Base-by-base conservation (phyloP, 2,329 filamentous ascomycete species). In the Talaromyces amestolkiae region DNA sequence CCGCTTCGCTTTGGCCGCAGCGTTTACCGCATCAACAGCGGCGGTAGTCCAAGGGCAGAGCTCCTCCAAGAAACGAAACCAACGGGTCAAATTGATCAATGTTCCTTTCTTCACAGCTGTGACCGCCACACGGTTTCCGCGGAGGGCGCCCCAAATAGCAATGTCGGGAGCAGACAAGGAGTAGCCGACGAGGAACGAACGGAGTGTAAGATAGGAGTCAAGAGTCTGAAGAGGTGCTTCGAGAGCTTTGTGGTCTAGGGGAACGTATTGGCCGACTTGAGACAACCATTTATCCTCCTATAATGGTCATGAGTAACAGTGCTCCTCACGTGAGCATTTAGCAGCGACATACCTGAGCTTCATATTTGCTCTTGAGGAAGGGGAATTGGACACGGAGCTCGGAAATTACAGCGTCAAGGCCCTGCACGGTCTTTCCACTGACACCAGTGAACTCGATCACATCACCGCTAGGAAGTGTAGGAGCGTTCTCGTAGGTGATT, bases 61-160 rank as follows among this genome's bases (percentile, higher is more conserved):
- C 71, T 91, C 87, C 78, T 97, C 92, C 70, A 98, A 84, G 77
- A 90, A 96, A 72, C 83, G 86, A 79, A 93, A 97, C 94, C 94
- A 98, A 70, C 94, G 87, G 63, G 87, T 86, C 67, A 97, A 78
- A 77, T 95, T 97, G 66, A 85, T 82, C 70, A 94, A 87, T 33
- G 87, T 82, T 53, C 89, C 91, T 79, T 92, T 91, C 80, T 91
- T 91, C 72, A 97, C 84, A 71, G 91, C 91, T 3, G 91, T 88
- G 70, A 91, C 85, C 19, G 91, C 90, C n/a, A 93, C 91, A 68
- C 91, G 89, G 82, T 96, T 97, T 72, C 86, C 89, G 65, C 91
- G 89, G 63, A 97, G 85, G 5, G 91, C 88, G 72, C 90, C 86
- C 92, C 92, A 98, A 69, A 96, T 85, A 73, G 90, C 90, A 69